Conservation (phyloP, 192 early-diverging fungal species). For the Podila verticillata region DNA sequence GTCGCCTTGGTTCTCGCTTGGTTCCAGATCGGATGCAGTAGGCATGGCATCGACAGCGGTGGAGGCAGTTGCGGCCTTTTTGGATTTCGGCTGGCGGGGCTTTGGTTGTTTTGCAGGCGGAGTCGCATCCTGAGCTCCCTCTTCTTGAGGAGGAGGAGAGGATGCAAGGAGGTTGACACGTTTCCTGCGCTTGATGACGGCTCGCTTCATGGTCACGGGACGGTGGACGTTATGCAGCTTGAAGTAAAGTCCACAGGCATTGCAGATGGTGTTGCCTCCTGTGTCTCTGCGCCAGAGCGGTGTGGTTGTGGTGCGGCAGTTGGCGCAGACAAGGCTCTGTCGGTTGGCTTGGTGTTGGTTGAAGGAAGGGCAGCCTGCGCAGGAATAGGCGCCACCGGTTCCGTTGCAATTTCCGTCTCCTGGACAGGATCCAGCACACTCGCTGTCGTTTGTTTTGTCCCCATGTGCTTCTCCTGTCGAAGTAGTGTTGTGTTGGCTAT, state of each 20-base stretch:
- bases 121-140: not conserved
- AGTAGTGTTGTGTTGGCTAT: not conserved
- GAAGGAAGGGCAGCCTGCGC: conserved; percentile 79
- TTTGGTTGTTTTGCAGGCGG: conserved; percentile 4
- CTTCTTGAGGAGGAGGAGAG: conserved; percentile 33
- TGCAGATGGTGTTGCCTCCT: conserved; percentile 79
- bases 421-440: conserved; percentile 69
- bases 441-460: conserved; percentile 29
- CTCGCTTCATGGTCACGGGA: conserved; percentile 82
- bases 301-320: conserved; percentile 81
- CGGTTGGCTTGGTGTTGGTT: conserved; percentile 73
- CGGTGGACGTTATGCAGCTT: conserved; percentile 85
- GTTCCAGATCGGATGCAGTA: conserved; percentile 18
- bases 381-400: conserved; percentile 74
- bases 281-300: conserved; percentile 85
- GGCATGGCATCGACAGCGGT: not conserved
- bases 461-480: not conserved
- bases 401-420: conserved; percentile 83
- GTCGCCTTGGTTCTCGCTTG: conserved; percentile 5
- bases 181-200: conserved; percentile 79
- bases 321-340: conserved; percentile 69
- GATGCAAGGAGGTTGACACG: conserved; percentile 58
- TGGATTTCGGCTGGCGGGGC: not conserved
- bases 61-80: not conserved
- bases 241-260: conserved; percentile 86